Evolutionary conservation across 169 alveolate species (phyloP).

Genomic region (Perkinsus marinus): DNA sequence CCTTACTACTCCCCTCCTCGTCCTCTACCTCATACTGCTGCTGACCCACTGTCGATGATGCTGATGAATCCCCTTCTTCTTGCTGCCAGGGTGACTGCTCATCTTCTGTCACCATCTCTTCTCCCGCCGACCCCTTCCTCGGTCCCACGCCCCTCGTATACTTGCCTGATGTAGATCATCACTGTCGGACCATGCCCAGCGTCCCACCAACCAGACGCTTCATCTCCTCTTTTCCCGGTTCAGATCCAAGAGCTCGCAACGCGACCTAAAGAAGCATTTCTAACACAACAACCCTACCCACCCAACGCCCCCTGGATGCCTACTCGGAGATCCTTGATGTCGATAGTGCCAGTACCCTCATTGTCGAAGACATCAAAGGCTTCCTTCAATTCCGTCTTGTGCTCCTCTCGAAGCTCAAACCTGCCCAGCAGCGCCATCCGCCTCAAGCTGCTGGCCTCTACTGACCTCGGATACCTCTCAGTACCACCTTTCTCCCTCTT

Average conservation of each 20-base stretch:
- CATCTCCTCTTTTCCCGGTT: constrained; percentile 62
- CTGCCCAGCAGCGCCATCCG: background rate
- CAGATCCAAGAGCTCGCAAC: constrained; percentile 64
- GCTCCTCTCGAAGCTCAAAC: constrained; percentile 62
- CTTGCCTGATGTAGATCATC: background rate
- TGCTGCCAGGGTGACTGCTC: background rate
- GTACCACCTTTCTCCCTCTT: background rate
- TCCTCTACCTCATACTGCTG: no score
- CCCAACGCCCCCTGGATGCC: constrained; percentile 75
- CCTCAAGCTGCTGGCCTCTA: background rate
- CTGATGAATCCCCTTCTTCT: background rate
- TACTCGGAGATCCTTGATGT: constrained; percentile 80
- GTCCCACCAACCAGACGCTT: constrained; percentile 31
- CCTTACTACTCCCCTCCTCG: background rate
- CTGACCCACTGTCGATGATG: background rate
- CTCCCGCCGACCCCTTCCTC: background rate
- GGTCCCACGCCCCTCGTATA: background rate
- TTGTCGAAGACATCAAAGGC: constrained; percentile 90
- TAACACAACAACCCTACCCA: constrained; percentile 48
- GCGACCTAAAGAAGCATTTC: constrained; percentile 31
- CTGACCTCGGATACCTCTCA: background rate
- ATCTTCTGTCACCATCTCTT: background rate
- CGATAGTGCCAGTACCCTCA: constrained; percentile 76
- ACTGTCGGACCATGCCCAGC: background rate
- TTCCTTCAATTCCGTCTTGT: constrained; percentile 82